phyloP scores from a whole-genome alignment of 2,329 filamentous ascomycete genomes.

The Botrytis squamosa region DNA sequence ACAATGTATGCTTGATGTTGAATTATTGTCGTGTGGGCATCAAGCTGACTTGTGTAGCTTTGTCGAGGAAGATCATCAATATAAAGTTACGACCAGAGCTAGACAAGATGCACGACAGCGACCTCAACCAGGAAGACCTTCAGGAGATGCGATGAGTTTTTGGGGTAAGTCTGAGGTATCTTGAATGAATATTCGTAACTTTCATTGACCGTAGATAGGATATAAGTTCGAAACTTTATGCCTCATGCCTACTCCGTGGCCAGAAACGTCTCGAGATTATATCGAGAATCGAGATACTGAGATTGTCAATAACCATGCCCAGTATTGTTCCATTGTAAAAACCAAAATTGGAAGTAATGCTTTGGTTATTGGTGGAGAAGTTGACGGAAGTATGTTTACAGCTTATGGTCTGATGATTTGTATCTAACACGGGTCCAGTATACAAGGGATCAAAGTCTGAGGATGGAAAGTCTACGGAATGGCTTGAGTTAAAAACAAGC shows the following conservation, averaged over 20 bases:
- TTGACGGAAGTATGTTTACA: constrained; percentile 68
- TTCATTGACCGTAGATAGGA: constrained; percentile 50
- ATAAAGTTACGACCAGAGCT: constrained; percentile 62
- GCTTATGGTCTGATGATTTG: constrained; percentile 11
- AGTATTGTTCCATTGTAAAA: constrained; percentile 92
- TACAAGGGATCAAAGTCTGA: constrained; percentile 72
- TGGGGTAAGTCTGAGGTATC: constrained; percentile 64
- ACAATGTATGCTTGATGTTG: constrained; percentile 48
- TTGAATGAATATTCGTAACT: not conserved
- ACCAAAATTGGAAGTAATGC: constrained; percentile 77
- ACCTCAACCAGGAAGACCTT: constrained; percentile 51
- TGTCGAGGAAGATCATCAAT: constrained; percentile 84
- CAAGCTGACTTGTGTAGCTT: constrained; percentile 56
- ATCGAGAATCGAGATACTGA: constrained; percentile 74
- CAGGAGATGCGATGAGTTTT: constrained; percentile 82
- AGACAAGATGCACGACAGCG: constrained; percentile 53
- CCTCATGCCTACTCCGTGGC: constrained; percentile 73
- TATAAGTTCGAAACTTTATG: constrained; percentile 95
- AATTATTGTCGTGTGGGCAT: not conserved
- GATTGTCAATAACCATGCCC: constrained; percentile 81
- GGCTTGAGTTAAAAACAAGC: constrained; percentile 92
- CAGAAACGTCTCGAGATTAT: constrained; percentile 66
- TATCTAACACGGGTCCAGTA: constrained; percentile 48
- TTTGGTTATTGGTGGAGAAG: constrained; percentile 85
- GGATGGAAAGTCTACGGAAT: constrained; percentile 69